phyloP scores from a whole-genome alignment of 495 filamentous ascomycete genomes.

The Penicillium antarcticum region DNA sequence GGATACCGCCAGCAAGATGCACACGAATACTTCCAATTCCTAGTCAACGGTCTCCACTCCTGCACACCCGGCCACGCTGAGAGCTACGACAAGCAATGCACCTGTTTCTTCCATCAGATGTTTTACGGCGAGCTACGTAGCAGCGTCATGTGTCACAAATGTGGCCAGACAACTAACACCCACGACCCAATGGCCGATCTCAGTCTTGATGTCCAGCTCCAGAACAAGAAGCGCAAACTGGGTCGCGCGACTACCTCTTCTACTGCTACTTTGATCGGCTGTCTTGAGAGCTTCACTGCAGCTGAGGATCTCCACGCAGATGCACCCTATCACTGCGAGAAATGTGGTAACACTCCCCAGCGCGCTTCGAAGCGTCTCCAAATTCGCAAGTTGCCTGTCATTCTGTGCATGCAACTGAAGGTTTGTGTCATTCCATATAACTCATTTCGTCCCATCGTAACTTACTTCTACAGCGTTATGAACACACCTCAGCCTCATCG shows the following conservation, averaged over 20 bases:
- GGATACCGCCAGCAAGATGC: constrained; percentile 94
- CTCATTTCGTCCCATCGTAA: not conserved
- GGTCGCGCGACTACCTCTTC: constrained; percentile 33
- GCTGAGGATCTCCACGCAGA: constrained; percentile 67
- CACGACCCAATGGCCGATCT: constrained; percentile 85
- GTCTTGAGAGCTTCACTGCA: constrained; percentile 76
- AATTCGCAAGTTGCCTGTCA: constrained; percentile 76
- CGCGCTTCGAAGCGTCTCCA: constrained; percentile 76
- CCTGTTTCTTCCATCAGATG: constrained; percentile 83
- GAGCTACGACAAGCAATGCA: constrained; percentile 61
- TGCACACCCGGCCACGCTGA: constrained; percentile 37
- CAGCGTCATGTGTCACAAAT: constrained; percentile 82
- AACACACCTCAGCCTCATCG: constrained; percentile 62
- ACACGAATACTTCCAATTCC: constrained; percentile 91
- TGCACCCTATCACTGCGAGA: constrained; percentile 71
- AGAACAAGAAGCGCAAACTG: constrained; percentile 50
- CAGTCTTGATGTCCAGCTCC: constrained; percentile 68
- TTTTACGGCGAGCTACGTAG: constrained; percentile 87
- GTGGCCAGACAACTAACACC: constrained; percentile 70
- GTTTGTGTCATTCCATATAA: constrained; percentile 37
- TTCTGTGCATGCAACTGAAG: constrained; percentile 90
- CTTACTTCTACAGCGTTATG: constrained; percentile 60
- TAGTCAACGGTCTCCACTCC: constrained; percentile 78
- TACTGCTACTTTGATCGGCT: constrained; percentile 64
- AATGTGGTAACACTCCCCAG: constrained; percentile 64